Conservation (phyloP, 768 basidiomycete species). For the Pulveroboletus sp. region DNA sequence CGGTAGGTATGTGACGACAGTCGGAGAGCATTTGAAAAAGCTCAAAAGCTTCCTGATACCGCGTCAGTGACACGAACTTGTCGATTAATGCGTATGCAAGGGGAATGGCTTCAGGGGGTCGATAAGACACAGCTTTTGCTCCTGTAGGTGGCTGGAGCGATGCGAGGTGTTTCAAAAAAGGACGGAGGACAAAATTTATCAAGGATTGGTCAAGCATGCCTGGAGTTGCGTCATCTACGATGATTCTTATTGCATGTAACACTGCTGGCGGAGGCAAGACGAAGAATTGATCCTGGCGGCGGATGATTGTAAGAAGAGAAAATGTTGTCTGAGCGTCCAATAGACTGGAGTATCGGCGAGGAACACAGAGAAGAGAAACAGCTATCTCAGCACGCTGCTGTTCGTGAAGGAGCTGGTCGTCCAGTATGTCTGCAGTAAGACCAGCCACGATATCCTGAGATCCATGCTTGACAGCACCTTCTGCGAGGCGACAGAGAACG, state of each 20-base stretch:
- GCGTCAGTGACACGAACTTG: slow-evolving; percentile 35
- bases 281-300: slow-evolving; percentile 9
- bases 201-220: slow-evolving; percentile 18
- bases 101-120: slow-evolving; percentile 35
- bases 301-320: slow-evolving; percentile 19
- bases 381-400: slow-evolving; percentile 25
- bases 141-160: slow-evolving; percentile 25
- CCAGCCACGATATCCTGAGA: slow-evolving; percentile 32
- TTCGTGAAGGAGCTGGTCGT: slow-evolving; percentile 16
- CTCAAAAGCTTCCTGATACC: slow-evolving; percentile 36
- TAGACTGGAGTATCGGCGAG: slow-evolving; percentile 13
- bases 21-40: slow-evolving; percentile 49
- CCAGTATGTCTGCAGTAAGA: slow-evolving; percentile 40
- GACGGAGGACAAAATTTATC: slow-evolving; percentile 26
- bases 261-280: slow-evolving; percentile 11
- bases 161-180: slow-evolving; percentile 29
- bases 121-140: slow-evolving; percentile 30
- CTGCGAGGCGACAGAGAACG: slow-evolving; percentile 28
- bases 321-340: slow-evolving; percentile 22
- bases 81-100: slow-evolving; percentile 42
- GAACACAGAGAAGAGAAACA: slow-evolving; percentile 21
- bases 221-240: slow-evolving; percentile 14
- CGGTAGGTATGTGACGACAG: slow-evolving; percentile 40
- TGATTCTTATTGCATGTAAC: slow-evolving; percentile 19
- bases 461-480: slow-evolving; percentile 29